These are phyloP conservation scores for Rosa persica DNA, from an alignment of 306 rosid species.

Conservation along the genomic window DNA sequence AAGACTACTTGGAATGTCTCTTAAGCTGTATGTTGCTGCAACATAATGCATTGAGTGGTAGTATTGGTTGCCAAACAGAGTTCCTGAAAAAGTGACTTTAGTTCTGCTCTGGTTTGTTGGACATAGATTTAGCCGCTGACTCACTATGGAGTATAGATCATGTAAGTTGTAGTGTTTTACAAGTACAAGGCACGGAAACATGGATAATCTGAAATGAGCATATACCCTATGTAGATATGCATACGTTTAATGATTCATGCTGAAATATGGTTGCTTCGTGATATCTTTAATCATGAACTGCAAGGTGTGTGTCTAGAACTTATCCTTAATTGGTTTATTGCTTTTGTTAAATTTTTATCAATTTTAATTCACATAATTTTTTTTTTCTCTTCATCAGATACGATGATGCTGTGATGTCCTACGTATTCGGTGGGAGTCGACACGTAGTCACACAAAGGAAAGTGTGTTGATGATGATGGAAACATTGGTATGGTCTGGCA, in stretches of 20 bases:
- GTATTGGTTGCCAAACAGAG: neutral
- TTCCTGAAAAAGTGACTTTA: neutral
- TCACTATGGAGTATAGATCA: neutral
- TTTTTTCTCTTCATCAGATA: conserved; percentile 48
- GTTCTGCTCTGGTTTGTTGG: neutral
- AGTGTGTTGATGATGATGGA: conserved; percentile 90
- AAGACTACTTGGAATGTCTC: neutral
- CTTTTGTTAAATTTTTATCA: neutral
- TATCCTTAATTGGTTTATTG: neutral
- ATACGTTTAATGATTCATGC: neutral
- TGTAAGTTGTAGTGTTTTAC: neutral
- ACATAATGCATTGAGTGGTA: neutral
- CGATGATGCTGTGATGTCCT: conserved; percentile 58
- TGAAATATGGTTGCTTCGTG: neutral
- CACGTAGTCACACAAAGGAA: conserved; percentile 88
- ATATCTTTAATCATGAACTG: neutral
- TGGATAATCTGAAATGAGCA: neutral
- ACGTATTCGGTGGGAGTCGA: conserved; percentile 92
- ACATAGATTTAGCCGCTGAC: neutral
- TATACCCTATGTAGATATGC: neutral
- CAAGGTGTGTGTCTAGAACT: neutral
- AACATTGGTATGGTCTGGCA: conserved; percentile 58
- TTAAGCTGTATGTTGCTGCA: neutral
- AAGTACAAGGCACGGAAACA: neutral
- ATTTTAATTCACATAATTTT: neutral